Conservation (phyloP, 2,329 filamentous ascomycete genomes). For the Trichophyton schoenleinii region DNA sequence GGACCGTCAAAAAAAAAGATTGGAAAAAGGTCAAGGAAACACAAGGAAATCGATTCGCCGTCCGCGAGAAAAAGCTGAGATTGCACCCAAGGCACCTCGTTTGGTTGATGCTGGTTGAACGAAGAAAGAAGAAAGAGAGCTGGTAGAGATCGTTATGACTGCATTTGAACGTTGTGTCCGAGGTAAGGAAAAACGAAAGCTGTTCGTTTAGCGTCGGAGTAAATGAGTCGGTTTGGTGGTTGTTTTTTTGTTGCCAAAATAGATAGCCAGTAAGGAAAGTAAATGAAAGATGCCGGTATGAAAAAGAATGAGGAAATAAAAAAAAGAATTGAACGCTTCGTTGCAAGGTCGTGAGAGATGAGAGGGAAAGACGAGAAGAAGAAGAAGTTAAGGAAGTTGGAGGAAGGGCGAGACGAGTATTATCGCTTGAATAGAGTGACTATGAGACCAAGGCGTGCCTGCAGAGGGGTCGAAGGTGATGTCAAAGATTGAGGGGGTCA, state of each 20-base stretch:
- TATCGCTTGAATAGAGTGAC: conserved; percentile 1
- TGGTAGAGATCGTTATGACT: conserved; percentile 15
- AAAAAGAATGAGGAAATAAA: neutral
- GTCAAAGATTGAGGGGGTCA: neutral
- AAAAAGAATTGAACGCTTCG: conserved; percentile 12
- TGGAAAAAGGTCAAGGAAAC: conserved; percentile 3
- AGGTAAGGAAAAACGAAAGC: neutral
- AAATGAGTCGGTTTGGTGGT: neutral
- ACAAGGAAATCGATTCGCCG: conserved; percentile 13
- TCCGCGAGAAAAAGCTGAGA: conserved; percentile 15
- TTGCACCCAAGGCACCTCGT: conserved; percentile 2
- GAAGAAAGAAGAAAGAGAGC: conserved; percentile 5
- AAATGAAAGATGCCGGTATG: conserved; percentile 6
- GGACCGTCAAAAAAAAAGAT: conserved; percentile 3
- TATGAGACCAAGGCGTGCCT: no score
- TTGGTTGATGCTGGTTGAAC: neutral
- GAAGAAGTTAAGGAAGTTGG: neutral
- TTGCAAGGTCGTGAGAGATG: conserved; percentile 13
- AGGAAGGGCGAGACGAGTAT: neutral
- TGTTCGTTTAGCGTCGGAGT: conserved; percentile 6
- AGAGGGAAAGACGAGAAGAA: conserved; percentile 2
- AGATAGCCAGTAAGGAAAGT: conserved; percentile 1
- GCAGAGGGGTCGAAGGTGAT: neutral
- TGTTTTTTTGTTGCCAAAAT: no score
- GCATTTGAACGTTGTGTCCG: conserved; percentile 12